A percentile compares a stretch with the other conserved stretches of the same genome.
Evolutionary conservation across 2,329 filamentous ascomycete species (phyloP).

Genomic region (Scedosporium dehoogii): DNA sequence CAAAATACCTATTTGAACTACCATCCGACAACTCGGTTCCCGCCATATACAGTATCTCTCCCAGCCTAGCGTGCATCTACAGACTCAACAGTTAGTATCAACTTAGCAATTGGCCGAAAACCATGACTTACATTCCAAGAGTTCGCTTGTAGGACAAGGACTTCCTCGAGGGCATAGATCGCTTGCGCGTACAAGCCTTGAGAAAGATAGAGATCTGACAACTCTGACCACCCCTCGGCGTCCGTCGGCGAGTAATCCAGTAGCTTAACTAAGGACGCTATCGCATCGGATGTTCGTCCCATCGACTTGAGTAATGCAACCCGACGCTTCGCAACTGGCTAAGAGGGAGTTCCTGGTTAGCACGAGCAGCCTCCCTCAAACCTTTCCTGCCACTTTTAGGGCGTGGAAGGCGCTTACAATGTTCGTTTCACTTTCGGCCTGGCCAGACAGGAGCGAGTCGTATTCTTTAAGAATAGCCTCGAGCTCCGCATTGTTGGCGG

Average conservation of each 20-base stretch:
- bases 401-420: conserved; percentile 45
- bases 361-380: background rate
- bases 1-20: conserved; percentile 39
- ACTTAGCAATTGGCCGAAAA: background rate
- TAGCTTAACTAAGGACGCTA: conserved; percentile 61
- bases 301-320: conserved; percentile 71
- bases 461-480: conserved; percentile 67
- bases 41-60: conserved; percentile 71
- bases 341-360: conserved; percentile 3
- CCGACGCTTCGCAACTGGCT: conserved; percentile 79
- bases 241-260: conserved; percentile 82
- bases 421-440: conserved; percentile 58
- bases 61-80: conserved; percentile 79
- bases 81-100: background rate
- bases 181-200: conserved; percentile 75
- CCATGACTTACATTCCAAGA: conserved; percentile 74
- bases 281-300: conserved; percentile 61
- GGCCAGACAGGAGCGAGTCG: conserved; percentile 52
- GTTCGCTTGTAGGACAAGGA: conserved; percentile 76
- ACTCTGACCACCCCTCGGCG: conserved; percentile 85
- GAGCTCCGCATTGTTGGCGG: conserved; percentile 54
- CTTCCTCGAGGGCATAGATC: conserved; percentile 83
- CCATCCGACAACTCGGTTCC: conserved; percentile 28
- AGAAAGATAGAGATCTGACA: conserved; percentile 75
- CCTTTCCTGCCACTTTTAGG: background rate